A percentile compares a stretch with the other conserved stretches of the same genome.
These are phyloP conservation scores for Brassica balearica DNA, from an alignment of 441 rosid genomes.

Conservation along the genomic window DNA sequence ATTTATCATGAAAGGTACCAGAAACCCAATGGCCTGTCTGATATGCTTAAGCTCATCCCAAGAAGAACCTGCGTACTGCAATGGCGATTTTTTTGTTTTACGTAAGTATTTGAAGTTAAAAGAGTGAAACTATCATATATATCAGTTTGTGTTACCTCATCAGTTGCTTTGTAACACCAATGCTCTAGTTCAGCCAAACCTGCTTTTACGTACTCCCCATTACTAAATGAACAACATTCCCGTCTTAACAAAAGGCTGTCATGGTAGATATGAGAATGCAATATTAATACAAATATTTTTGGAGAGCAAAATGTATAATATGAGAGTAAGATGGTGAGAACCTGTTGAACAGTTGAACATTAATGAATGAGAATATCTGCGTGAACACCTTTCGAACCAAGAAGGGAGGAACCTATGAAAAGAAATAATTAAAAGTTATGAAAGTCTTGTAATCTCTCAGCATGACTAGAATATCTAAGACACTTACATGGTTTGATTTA, in stretches of 20 bases:
- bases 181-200: slow-evolving; percentile 97
- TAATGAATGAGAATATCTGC: slow-evolving; percentile 91
- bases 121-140: neutral
- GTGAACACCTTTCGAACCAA: slow-evolving; percentile 89
- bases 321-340: slow-evolving; percentile 8
- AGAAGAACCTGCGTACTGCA: slow-evolving; percentile 90
- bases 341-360: slow-evolving; percentile 91
- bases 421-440: neutral
- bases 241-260: slow-evolving; percentile 89
- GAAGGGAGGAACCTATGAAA: slow-evolving; percentile 77
- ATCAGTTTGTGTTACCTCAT: slow-evolving; percentile 63
- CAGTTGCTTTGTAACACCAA: slow-evolving; percentile 97
- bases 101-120: slow-evolving; percentile 4
- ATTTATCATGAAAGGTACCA: slow-evolving; percentile 50
- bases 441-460: neutral
- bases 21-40: slow-evolving; percentile 84
- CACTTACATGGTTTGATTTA: slow-evolving; percentile 79
- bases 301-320: neutral
- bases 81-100: neutral
- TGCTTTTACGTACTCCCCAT: slow-evolving; percentile 97
- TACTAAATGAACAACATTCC: slow-evolving; percentile 98
- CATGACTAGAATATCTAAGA: slow-evolving; percentile 1
- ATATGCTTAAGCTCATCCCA: slow-evolving; percentile 90
- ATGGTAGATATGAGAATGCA: neutral
- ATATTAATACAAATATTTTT: neutral